Evolutionary conservation across 2,329 filamentous ascomycete genomes (phyloP).

Genomic region (Cytospora mali): DNA sequence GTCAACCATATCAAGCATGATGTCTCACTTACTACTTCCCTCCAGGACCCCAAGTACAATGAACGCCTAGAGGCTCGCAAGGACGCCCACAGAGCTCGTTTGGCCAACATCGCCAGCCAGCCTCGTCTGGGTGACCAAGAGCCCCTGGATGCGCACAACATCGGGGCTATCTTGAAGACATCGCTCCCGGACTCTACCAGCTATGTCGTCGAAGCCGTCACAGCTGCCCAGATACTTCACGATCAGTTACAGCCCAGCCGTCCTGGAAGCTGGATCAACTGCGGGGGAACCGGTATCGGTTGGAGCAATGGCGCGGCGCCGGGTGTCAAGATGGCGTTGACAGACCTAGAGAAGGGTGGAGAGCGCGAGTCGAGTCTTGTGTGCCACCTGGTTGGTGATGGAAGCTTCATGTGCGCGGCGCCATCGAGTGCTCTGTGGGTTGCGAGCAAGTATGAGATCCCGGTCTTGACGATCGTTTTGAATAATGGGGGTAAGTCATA

Average conservation of each 20-base stretch:
- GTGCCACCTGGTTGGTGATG: constrained; percentile 59
- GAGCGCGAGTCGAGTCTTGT: constrained; percentile 49
- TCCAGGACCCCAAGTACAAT: neutral
- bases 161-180: neutral
- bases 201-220: constrained; percentile 70
- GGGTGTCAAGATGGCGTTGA: constrained; percentile 43
- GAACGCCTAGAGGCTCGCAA: neutral
- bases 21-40: constrained; percentile 8
- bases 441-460: constrained; percentile 55
- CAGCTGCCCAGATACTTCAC: constrained; percentile 61
- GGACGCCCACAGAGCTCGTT: constrained; percentile 16
- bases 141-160: constrained; percentile 45
- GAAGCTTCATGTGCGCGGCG: constrained; percentile 58
- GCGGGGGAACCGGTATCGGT: constrained; percentile 47
- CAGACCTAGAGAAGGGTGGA: constrained; percentile 34
- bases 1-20: constrained; percentile 29
- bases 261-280: constrained; percentile 47
- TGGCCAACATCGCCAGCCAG: constrained; percentile 71
- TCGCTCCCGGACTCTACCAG: constrained; percentile 41
- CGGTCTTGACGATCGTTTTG: constrained; percentile 56
- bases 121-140: constrained; percentile 30
- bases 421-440: constrained; percentile 61
- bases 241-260: constrained; percentile 64
- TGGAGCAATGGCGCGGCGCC: constrained; percentile 48
- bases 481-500: constrained; percentile 55